Percentiles rank a stretch among this genome's conserved stretches.
Evolutionary conservation across 2,329 filamentous ascomycete species (phyloP).

Genomic region (Alternaria sp.): DNA sequence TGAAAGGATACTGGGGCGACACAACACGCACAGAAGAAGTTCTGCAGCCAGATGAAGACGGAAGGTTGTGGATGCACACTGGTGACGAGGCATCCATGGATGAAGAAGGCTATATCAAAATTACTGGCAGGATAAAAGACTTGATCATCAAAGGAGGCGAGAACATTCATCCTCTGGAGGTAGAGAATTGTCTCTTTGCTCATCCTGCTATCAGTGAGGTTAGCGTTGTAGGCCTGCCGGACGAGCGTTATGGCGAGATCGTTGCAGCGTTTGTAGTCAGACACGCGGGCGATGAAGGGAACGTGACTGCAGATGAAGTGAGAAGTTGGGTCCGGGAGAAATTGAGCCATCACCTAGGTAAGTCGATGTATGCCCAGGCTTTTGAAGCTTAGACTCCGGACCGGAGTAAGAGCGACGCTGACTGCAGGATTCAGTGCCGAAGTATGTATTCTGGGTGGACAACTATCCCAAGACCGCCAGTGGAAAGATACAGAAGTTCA

Average conservation of each 20-base stretch:
- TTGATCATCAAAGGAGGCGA: slow-evolving; percentile 94
- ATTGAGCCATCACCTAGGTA: slow-evolving; percentile 75
- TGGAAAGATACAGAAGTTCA: slow-evolving; percentile 97
- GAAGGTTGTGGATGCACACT: slow-evolving; percentile 83
- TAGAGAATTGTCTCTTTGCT: slow-evolving; percentile 86
- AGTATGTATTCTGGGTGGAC: slow-evolving; percentile 85
- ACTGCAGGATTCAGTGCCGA: slow-evolving; percentile 65
- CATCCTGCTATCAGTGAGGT: slow-evolving; percentile 77
- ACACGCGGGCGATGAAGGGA: slow-evolving; percentile 45
- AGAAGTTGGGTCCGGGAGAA: slow-evolving; percentile 75
- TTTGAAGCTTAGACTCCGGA: not conserved
- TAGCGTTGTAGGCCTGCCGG: slow-evolving; percentile 83
- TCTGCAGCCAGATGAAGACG: slow-evolving; percentile 64
- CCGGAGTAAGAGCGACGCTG: not conserved
- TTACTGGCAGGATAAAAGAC: slow-evolving; percentile 94
- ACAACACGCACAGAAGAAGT: slow-evolving; percentile 73
- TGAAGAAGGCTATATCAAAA: slow-evolving; percentile 80
- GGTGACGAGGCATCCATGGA: slow-evolving; percentile 94
- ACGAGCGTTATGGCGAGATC: slow-evolving; percentile 83
- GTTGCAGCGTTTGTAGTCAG: slow-evolving; percentile 84
- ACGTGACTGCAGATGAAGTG: slow-evolving; percentile 67
- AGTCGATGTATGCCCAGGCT: slow-evolving; percentile 33
- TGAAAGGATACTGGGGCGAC: slow-evolving; percentile 92
- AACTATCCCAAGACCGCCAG: slow-evolving; percentile 95
- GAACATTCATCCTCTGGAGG: slow-evolving; percentile 93